Evolutionary conservation across 371 early-diverging fungal species (phyloP), one percentile per base, ranked within the genome.

Genomic region (Lichtheimia ramosa): DNA sequence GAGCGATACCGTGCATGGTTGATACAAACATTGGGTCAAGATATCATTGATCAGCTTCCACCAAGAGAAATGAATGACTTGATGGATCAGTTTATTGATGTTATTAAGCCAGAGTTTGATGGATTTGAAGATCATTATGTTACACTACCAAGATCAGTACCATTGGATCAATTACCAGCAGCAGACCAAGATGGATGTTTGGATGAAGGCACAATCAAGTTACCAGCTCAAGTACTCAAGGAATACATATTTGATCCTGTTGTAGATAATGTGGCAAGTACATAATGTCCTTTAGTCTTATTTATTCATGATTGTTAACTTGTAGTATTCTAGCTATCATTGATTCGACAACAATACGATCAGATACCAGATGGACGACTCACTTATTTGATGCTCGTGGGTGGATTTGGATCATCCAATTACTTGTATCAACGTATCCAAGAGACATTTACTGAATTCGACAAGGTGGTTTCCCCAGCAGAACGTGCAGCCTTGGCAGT

Each of bases 201-300:
- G 43, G 84, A 83, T 34, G 84, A 84, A 48, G 83, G 81, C 8
- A 75, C 74, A 0, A 34, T 84, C 25, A 70, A 72, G 13, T 58
- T 84, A 42, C 61, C 74, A 43, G 81, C 81, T 5, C 62, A 67
- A 5, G 85, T 81, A 54, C 52, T 84, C 13, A 79, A 77, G 28
- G 60, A 70, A 41, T 60, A 71, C n/a, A 81, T 84, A 0, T 86
- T 86, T 71, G 84, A 84, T 48, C 83, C 85, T 14, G 75, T 84
- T 0, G 66, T 84, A 1, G 58, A 73, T 20, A 67, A 73, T 54
- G 82, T 86, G 57, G 69, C 82, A 73, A 66, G 70, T 57, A 16
- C 21, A 39, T 4, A 4, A 4, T 20, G 59, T 4, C 1, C 8
- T 25, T n/a, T 14, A 12, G 14, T 54, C 23, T 13, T 7, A 6